Conservation (phyloP, 2,329 filamentous ascomycete genomes). For the Monosporascus sp. region DNA sequence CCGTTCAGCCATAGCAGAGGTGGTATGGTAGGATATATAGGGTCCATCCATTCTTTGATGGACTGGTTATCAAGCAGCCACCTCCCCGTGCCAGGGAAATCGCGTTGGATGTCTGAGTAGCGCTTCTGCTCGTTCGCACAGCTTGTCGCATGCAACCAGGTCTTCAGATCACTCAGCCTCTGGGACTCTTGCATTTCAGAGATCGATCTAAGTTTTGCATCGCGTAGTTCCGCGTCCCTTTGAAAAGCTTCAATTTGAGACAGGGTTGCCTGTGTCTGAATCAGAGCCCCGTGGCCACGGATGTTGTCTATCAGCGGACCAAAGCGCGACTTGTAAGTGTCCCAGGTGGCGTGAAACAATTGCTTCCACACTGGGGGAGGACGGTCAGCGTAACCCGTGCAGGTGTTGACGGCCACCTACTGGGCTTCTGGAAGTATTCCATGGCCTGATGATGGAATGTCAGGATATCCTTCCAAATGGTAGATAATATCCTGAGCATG, state of each 20-base stretch:
- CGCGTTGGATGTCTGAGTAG: constrained; percentile 3
- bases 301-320: constrained; percentile 15
- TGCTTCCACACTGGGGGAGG: constrained; percentile 17
- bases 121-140: constrained; percentile 1
- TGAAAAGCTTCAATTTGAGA: constrained; percentile 12
- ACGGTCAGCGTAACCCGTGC: too few relatives aligned
- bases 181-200: constrained; percentile 1
- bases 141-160: constrained; percentile 8
- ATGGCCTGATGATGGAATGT: constrained; percentile 12
- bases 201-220: neutral
- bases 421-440: constrained; percentile 11
- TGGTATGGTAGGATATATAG: constrained; percentile 7
- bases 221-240: neutral
- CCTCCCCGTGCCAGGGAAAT: constrained; percentile 12
- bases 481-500: constrained; percentile 7
- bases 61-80: constrained; percentile 14
- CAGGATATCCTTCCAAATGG: constrained; percentile 15
- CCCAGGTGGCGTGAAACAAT: constrained; percentile 21
- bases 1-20: constrained; percentile 19
- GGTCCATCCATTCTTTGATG: constrained; percentile 15
- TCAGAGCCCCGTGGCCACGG: constrained; percentile 7
- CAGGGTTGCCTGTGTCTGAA: constrained; percentile 15
- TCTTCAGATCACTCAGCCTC: constrained; percentile 1
- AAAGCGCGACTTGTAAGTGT: constrained; percentile 10
- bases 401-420: constrained; percentile 5